Percentiles rank a stretch among this genome's conserved stretches.
Conservation (phyloP, 768 basidiomycete species). For the Lepiota brunneoincarnata region DNA sequence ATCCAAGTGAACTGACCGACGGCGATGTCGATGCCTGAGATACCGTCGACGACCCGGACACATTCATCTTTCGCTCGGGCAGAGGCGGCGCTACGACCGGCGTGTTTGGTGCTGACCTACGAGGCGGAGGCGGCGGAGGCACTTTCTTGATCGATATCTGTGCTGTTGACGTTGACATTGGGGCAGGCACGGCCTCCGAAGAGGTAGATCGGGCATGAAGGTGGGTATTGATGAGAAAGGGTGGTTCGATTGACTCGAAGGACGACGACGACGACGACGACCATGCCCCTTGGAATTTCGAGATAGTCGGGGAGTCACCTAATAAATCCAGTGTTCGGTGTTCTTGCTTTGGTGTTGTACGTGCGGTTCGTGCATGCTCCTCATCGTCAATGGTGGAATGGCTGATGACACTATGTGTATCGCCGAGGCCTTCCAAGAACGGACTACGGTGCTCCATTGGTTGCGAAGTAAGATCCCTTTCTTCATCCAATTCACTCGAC, state of each 20-base stretch:
- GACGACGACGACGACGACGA: background rate
- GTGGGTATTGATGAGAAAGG: background rate
- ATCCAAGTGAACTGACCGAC: background rate
- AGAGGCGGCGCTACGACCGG: conserved; percentile 40
- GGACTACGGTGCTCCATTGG: conserved; percentile 44
- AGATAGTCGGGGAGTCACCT: background rate
- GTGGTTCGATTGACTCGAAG: background rate
- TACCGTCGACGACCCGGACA: conserved; percentile 4
- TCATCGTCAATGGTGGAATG: conserved; percentile 45
- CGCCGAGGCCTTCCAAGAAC: conserved; percentile 42
- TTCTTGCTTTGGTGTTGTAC: conserved; percentile 5
- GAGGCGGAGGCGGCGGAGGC: conserved; percentile 67
- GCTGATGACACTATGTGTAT: conserved; percentile 22
- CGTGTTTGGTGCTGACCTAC: conserved; percentile 29
- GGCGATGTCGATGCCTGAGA: background rate
- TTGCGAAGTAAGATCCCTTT: conserved; percentile 42
- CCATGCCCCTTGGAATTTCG: background rate
- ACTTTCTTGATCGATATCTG: conserved; percentile 37
- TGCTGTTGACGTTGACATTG: conserved; percentile 1
- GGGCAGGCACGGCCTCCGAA: conserved; percentile 1
- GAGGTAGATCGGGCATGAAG: background rate
- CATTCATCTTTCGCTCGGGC: conserved; percentile 36
- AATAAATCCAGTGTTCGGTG: background rate
- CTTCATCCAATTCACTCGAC: conserved; percentile 42
- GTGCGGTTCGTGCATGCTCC: conserved; percentile 21